These are phyloP conservation scores for Hypoxylon sp. DNA, from an alignment of 2,329 filamentous ascomycete species.

Conservation along the genomic window DNA sequence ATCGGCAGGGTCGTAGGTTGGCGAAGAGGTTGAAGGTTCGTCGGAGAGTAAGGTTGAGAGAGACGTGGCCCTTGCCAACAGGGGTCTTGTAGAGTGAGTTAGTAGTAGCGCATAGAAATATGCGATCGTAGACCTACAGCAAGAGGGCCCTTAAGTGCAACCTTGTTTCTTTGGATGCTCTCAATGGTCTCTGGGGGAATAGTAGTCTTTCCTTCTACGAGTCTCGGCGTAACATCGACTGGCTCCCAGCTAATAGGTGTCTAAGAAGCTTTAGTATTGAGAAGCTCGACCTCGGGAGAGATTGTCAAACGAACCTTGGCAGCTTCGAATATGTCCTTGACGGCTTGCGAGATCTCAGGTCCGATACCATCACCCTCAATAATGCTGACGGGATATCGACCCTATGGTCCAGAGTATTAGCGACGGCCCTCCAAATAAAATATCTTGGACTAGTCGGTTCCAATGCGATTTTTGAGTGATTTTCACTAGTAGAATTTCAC, in stretches of 20 bases:
- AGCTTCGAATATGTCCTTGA: constrained; percentile 98
- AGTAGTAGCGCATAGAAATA: constrained; percentile 23
- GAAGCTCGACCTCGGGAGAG: constrained; percentile 16
- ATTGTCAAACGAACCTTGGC: constrained; percentile 77
- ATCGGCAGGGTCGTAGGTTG: constrained; percentile 98
- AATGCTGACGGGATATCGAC: constrained; percentile 94
- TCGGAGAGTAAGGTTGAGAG: constrained; percentile 97
- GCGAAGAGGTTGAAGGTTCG: constrained; percentile 99
- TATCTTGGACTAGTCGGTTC: constrained; percentile 22
- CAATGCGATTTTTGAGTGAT: constrained; percentile 57
- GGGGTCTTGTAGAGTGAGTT: constrained; percentile 74
- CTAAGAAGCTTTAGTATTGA: constrained; percentile 60
- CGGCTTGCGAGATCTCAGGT: constrained; percentile 95
- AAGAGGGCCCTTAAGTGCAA: constrained; percentile 97
- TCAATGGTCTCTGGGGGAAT: constrained; percentile 94
- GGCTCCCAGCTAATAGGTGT: constrained; percentile 96
- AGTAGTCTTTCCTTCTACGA: constrained; percentile 95
- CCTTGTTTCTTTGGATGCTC: constrained; percentile 95
- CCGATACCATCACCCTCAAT: constrained; percentile 99
- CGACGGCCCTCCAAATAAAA: constrained; percentile 25
- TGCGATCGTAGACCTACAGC: constrained; percentile 73
- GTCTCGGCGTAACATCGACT: constrained; percentile 92
- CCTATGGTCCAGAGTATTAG: constrained; percentile 66
- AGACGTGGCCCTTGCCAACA: constrained; percentile 98
- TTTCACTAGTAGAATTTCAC: constrained; percentile 53